Base-by-base conservation (phyloP, 2,329 filamentous ascomycete genomes). In the Colletotrichum phormii region DNA sequence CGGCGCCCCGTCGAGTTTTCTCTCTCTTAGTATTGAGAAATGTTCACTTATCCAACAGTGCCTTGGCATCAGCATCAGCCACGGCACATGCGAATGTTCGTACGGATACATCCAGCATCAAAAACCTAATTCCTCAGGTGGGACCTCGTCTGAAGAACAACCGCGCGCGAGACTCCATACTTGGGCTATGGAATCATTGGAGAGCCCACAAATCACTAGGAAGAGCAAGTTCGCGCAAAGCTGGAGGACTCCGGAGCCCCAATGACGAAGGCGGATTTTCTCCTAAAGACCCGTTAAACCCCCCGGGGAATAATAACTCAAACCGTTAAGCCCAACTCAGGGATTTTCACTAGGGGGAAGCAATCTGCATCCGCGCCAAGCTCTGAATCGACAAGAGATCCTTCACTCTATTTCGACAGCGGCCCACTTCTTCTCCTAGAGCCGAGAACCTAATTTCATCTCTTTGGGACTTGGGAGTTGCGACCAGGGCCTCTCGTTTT, bases 331-430 rank as follows among this genome's bases (percentile, higher is more conserved):
- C 54, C 54, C 54, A n/a, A 9, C 15, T 8, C 18, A 13, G 18
- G 26, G 6, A 29, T 29, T 9, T 7, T 26, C 15, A 57, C 12
- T 3, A 22, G 22, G 63, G 63, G 63, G 63, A 71, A 71, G 63
- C 22, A 67, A 57, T 71, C 18, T 63, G 33, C 69, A 63, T 63
- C 69, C 69, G 69, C 22, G 64, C 57, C 58, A 68, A 63, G 64
- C 64, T 59, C 31, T 53, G 46, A 33, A 12, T 54, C 53, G 64
- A 68, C 51, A 54, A 53, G 29, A 64, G 31, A 72, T 68, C 64
- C 58, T 53, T 72, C 59, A 29, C 64, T 54, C 49, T 35, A 59
- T 31, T 64, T 42, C n/a, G 26, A 37, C 35, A 11, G 26, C 13
- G 33, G 33, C 53, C 69, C 69, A 54, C 69, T 31, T 54, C 42